phyloP scores from a whole-genome alignment of 768 basidiomycete genomes.

The Strobilomyces echinocephalus region DNA sequence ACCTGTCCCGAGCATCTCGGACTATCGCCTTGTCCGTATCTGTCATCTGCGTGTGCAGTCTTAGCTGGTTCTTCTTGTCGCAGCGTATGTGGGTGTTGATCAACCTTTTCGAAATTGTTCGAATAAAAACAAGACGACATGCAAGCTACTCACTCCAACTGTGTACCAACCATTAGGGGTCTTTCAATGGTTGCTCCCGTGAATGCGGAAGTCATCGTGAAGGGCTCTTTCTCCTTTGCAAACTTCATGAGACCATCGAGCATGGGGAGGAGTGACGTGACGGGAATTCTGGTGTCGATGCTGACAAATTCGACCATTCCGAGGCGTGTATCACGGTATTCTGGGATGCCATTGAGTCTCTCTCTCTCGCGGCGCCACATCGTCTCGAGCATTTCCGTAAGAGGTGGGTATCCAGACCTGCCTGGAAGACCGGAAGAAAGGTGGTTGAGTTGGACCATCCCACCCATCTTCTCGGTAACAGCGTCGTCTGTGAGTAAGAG shows the following conservation, averaged over 20 bases:
- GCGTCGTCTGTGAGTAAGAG: slow-evolving; percentile 9
- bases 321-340: slow-evolving; percentile 2
- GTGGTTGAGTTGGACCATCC: slow-evolving; percentile 15
- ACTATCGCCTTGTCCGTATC: background rate
- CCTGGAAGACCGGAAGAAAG: slow-evolving; percentile 8
- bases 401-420: slow-evolving; percentile 2
- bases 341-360: background rate
- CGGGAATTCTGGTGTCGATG: slow-evolving; percentile 1
- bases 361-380: slow-evolving; percentile 10
- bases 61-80: slow-evolving; percentile 14
- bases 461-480: slow-evolving; percentile 1
- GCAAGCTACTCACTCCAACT: too few species aligned
- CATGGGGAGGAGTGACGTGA: too few species aligned
- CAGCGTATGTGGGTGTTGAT: slow-evolving; percentile 14
- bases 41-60: slow-evolving; percentile 13
- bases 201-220: slow-evolving; percentile 5
- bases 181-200: background rate
- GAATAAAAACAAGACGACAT: slow-evolving; percentile 2
- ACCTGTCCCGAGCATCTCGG: background rate
- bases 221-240: slow-evolving; percentile 8
- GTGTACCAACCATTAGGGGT: slow-evolving; percentile 5
- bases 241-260: background rate
- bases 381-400: slow-evolving; percentile 1
- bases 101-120: background rate
- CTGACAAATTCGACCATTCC: slow-evolving; percentile 17